Conservation (phyloP, 73 alveolate genomes). For the Tetrahymena elliotti region DNA sequence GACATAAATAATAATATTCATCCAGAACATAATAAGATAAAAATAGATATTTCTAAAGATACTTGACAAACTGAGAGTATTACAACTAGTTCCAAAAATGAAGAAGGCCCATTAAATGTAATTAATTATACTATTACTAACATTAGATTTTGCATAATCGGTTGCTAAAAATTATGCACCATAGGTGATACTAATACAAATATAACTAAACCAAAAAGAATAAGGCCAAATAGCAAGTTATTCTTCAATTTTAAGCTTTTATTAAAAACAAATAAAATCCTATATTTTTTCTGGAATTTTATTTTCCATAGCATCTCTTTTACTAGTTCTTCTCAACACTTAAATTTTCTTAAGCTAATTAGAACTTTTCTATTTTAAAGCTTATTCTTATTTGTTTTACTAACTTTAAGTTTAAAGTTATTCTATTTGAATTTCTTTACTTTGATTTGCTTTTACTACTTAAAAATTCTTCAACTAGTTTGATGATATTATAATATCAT, state of each 20-base stretch:
- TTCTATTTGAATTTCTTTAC: too few species aligned
- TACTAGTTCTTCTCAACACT: background rate
- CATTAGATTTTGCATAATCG: background rate
- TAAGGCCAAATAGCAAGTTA: background rate
- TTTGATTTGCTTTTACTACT: background rate
- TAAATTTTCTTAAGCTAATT: background rate
- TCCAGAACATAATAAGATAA: background rate
- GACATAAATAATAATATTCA: background rate
- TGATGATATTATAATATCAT: background rate
- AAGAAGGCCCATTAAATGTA: background rate
- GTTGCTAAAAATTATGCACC: background rate
- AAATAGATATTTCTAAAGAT: background rate
- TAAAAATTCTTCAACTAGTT: too few species aligned
- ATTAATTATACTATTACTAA: background rate
- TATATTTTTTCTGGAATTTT: background rate
- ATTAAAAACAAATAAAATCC: background rate
- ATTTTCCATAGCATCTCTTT: background rate
- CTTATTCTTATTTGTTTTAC: too few species aligned
- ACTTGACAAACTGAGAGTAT: background rate
- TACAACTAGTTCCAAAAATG: background rate
- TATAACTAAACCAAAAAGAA: background rate
- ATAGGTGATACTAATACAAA: background rate
- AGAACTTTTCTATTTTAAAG: background rate
- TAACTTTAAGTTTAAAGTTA: too few species aligned
- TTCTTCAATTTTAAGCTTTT: background rate